phyloP scores from a whole-genome alignment of 768 basidiomycete species.

The Lenzites betulinus region DNA sequence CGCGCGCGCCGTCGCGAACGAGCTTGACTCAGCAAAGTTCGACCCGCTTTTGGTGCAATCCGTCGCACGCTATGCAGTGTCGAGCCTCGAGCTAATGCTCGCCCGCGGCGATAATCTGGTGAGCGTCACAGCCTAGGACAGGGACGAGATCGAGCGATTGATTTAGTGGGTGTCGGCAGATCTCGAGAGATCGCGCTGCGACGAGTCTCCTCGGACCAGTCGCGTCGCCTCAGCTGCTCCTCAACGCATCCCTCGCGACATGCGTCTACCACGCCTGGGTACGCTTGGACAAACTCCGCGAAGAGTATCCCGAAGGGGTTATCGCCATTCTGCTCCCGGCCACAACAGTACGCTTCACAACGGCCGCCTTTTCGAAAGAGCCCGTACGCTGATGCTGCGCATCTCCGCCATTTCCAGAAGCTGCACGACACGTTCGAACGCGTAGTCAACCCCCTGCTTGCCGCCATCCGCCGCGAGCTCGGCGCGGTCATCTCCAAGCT shows the following conservation, averaged over 20 bases:
- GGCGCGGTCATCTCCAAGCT: slow-evolving; percentile 77
- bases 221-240: slow-evolving; percentile 75
- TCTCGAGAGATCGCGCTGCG: slow-evolving; percentile 76
- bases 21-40: slow-evolving; percentile 89
- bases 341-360: slow-evolving; percentile 52
- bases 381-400: background rate
- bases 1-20: slow-evolving; percentile 80
- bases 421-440: slow-evolving; percentile 53
- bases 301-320: slow-evolving; percentile 67
- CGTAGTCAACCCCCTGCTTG: slow-evolving; percentile 61
- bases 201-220: slow-evolving; percentile 72
- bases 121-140: too few species aligned
- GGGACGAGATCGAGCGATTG: too few species aligned
- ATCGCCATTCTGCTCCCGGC: slow-evolving; percentile 54
- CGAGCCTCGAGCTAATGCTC: slow-evolving; percentile 69
- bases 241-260: slow-evolving; percentile 78
- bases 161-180: slow-evolving; percentile 43
- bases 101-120: slow-evolving; percentile 71
- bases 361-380: background rate
- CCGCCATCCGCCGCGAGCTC: slow-evolving; percentile 78
- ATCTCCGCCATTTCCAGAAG: slow-evolving; percentile 42
- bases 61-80: slow-evolving; percentile 73
- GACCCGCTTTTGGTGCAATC: slow-evolving; percentile 84
- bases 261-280: slow-evolving; percentile 79
- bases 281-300: slow-evolving; percentile 62